Evolutionary conservation across 345 rosid genomes (phyloP), one percentile per base, ranked within the genome.

Genomic region (Anastatica hierochuntica): DNA sequence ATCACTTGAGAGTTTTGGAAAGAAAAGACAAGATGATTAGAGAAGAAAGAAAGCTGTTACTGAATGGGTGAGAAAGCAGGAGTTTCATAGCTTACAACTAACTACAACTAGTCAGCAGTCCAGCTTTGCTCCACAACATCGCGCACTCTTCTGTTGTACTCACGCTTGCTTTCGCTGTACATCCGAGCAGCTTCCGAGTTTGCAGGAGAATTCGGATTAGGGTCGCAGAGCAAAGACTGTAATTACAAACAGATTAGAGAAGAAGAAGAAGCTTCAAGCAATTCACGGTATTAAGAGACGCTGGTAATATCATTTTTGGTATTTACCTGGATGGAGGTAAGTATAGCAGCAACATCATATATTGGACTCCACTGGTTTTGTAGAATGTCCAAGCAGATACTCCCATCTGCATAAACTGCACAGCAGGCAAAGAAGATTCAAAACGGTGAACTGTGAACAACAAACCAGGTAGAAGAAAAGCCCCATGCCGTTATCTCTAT

Each of bases 311-410:
- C 24, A 21, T 21, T 21, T 2, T 21, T 2, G 5, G 24, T 5
- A 21, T 21, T 4, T 49, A 90, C 98, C 90, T 90, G 98, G 63
- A 90, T 84, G 37, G 98, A 90, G 23, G 96, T 84, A 23, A 87
- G 96, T 70, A 90, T 87, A 43, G 96, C 98, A 45, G 96, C 96
- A 13, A 87, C 98, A 74, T 90, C 98, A 71, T 84, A 84, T 42
- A 90, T 90, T 5, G 98, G 98, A 75, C 95, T 87, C 95, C 98
- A 90, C 48, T 84, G 98, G 70, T 90, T 87, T 79, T 90, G 96
- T 41, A 87, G 68, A 69, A 84, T 90, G 66, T 90, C 96, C 74
- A 90, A 77, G 67, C 96, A 90, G 46, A 90, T 87, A 59, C 96
- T 90, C 57, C 98, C 98, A 69, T 87, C 98, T 2, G 96, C 98